phyloP scores from a whole-genome alignment of 768 basidiomycete genomes.

The Trametes meyenii region DNA sequence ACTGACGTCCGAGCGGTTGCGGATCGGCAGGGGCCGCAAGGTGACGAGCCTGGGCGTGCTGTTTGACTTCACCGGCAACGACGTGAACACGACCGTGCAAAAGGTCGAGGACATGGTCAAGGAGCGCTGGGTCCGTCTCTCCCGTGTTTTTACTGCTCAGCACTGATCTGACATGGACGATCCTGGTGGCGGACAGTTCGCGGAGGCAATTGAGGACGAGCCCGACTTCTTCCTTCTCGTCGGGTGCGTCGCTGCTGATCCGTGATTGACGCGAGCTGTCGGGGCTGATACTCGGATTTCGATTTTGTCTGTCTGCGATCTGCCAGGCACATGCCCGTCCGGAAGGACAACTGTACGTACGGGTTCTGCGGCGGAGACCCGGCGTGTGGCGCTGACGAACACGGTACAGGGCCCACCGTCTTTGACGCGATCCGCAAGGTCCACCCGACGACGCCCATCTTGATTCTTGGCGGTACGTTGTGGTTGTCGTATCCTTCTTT shows the following conservation, averaged over 20 bases:
- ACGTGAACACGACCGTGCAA: conserved; percentile 73
- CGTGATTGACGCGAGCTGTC: background rate
- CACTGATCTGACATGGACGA: background rate
- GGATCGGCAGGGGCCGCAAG: conserved; percentile 53
- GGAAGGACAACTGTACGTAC: conserved; percentile 62
- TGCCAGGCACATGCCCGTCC: conserved; percentile 80
- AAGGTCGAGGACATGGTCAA: conserved; percentile 74
- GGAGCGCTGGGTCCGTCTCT: conserved; percentile 66
- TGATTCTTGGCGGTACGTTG: conserved; percentile 73
- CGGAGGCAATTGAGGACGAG: conserved; percentile 73
- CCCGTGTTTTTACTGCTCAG: background rate
- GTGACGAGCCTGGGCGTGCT: conserved; percentile 84
- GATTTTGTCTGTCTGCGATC: background rate
- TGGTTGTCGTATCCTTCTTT: background rate
- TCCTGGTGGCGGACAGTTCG: conserved; percentile 51
- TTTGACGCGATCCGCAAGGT: conserved; percentile 72
- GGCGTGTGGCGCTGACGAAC: background rate
- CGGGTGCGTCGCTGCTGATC: conserved; percentile 46
- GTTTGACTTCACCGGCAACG: conserved; percentile 76
- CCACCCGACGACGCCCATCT: conserved; percentile 76
- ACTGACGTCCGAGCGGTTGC: background rate
- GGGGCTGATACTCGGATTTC: background rate
- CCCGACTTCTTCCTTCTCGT: conserved; percentile 83
- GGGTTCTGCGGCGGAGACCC: too few relatives aligned
- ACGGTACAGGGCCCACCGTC: conserved; percentile 62